Evolutionary conservation across 495 filamentous ascomycete species (phyloP), one percentile per base, ranked within the genome.

Genomic region (Trichoderma parareesei): DNA sequence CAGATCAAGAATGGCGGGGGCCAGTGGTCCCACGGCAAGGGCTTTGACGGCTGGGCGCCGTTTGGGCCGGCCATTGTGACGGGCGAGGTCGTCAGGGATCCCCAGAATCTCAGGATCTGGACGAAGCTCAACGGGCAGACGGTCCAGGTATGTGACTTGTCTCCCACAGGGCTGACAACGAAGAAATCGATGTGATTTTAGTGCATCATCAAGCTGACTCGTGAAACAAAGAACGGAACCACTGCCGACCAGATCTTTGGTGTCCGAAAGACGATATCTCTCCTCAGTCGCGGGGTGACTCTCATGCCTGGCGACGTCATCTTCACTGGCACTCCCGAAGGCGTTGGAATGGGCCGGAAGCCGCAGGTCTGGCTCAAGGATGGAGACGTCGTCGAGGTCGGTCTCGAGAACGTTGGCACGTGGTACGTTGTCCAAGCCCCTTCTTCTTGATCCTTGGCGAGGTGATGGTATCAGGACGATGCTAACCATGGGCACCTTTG

Each of bases 21-120:
- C 0, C 91, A 94, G 74, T 95, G 91, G 91, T 79, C 79, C 0
- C 68, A 93, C 4, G 91, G 91, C 1, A 96, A 96, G 73, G 88
- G 90, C 3, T 94, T 92, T 69, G 91, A 96, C 76, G 88, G 89
- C 55, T 94, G 90, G 90, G 91, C 90, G n/a, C 91, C 91, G 0
- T 89, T 84, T 68, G 91, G 91, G 3, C 91, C 91, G 14, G 90
- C 88, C 0, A 91, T 94, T 68, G 89, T 92, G 27, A 85, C 82
- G 43, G 76, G 78, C 62, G 75, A 73, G n/a, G 49, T 92, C 65
- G 88, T 94, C 68, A 72, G 77, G 42, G 85, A 93, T 71, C 90
- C 90, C 0, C 88, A 91, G 73, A 77, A 73, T 18, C 73, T 92
- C 64, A 77, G 75, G 38, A 91, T 93, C 57, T 75, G 74, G 53